Evolutionary conservation across 768 basidiomycete species (phyloP).

Genomic region (Collybia nuda): DNA sequence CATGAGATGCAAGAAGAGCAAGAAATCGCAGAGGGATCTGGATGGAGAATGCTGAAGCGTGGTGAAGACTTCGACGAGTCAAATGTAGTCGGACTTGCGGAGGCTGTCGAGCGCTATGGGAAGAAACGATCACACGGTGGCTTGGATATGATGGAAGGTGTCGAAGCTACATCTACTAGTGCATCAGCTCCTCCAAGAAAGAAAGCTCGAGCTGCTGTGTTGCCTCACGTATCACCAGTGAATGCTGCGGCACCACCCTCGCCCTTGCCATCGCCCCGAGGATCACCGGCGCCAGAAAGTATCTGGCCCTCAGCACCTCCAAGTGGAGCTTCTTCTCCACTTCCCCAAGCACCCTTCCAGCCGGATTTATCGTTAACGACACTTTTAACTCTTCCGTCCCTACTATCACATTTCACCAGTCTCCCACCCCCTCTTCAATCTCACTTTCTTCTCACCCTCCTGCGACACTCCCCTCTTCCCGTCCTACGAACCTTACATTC

Average conservation of each 20-base stretch:
- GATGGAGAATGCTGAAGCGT: slow-evolving; percentile 75
- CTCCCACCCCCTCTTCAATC: slow-evolving; percentile 86
- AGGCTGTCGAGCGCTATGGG: slow-evolving; percentile 85
- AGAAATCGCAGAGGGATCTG: slow-evolving; percentile 58
- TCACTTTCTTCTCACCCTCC: slow-evolving; percentile 88
- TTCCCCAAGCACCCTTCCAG: slow-evolving; percentile 70
- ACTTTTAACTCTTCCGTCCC: slow-evolving; percentile 80
- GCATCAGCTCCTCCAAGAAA: slow-evolving; percentile 69
- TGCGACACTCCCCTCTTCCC: slow-evolving; percentile 88
- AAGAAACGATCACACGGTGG: slow-evolving; percentile 78
- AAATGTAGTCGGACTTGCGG: slow-evolving; percentile 63
- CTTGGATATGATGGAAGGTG: slow-evolving; percentile 51
- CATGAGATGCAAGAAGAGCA: slow-evolving; percentile 74
- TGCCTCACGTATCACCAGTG: slow-evolving; percentile 62
- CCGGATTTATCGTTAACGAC: slow-evolving; percentile 82
- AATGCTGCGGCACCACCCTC: slow-evolving; percentile 80
- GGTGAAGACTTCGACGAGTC: slow-evolving; percentile 54
- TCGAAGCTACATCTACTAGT: slow-evolving; percentile 39
- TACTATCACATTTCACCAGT: slow-evolving; percentile 77
- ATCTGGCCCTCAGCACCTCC: slow-evolving; percentile 83
- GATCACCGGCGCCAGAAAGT: slow-evolving; percentile 73
- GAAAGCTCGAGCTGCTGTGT: slow-evolving; percentile 64
- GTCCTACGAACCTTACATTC: slow-evolving; percentile 89
- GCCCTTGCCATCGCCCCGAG: slow-evolving; percentile 82
- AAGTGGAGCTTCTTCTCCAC: slow-evolving; percentile 73